Evolutionary conservation across 2,329 filamentous ascomycete species (phyloP), one percentile per base, ranked within the genome.

Genomic region (Cladophialophora carrionii): DNA sequence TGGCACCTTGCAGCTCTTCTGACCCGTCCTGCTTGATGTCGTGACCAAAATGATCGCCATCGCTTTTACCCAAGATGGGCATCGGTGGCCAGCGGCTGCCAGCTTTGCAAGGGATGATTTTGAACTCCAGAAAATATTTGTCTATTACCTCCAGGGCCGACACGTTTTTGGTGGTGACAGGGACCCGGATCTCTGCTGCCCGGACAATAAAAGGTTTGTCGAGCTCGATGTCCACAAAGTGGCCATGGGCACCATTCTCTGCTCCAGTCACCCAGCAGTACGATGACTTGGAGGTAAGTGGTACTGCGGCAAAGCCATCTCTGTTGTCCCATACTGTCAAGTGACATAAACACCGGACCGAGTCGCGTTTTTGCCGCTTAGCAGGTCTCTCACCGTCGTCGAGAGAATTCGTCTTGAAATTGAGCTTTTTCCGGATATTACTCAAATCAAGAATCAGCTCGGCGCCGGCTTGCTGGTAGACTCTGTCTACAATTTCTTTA

Each of bases 101-200:
- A 22, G 41, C 26, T 52, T 51, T 60, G 43, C 62, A 66, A 1
- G 71, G 71, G 4, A 71, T 66, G 52, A 73, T 67, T 51, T 72
- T 73, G 61, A 73, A 57, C 49, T 73, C 71, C 24, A 73, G 63
- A 51, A 73, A 71, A 63, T 73, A 72, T 12, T 69, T 69, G 54
- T 71, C 64, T 22, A 55, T 65, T 8, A 71, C 60, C 12, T 48
- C 63, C 24, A 67, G 57, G 37, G 32, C 63, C 12, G 65, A 46
- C 26, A 37, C 52, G 10, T 65, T 32, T 41, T 64, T 67, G 5
- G 37, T 59, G 1, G 17, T 32, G 14, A 60, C 22, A 32, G 67
- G 61, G 48, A 72, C 70, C 22, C 55, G 61, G 3, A 73, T 52
- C 10, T 71, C 68, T 5, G 53, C 53, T n/a, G 62, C 64, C 32